Percentiles rank a stretch among this genome's conserved stretches.
These are phyloP conservation scores for Penicillium steckii DNA, from an alignment of 495 filamentous ascomycete species.

Conservation along the genomic window DNA sequence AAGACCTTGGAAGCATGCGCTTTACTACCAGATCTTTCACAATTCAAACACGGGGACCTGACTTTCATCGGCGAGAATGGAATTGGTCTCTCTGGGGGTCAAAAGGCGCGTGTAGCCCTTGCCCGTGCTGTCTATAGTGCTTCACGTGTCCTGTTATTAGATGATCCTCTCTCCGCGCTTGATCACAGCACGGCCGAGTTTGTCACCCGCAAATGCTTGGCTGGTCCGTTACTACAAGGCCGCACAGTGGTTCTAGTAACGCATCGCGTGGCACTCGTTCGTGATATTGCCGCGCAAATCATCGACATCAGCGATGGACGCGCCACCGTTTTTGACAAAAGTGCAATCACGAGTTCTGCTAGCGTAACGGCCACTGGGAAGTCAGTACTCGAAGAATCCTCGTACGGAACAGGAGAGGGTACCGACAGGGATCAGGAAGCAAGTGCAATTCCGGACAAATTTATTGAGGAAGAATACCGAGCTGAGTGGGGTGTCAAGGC, in stretches of 20 bases:
- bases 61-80: constrained; percentile 72
- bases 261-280: constrained; percentile 71
- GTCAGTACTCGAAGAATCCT: constrained; percentile 16
- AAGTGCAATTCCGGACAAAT: constrained; percentile 64
- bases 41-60: constrained; percentile 63
- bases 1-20: constrained; percentile 62
- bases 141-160: constrained; percentile 62
- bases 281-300: constrained; percentile 63
- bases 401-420: constrained; percentile 38
- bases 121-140: constrained; percentile 71
- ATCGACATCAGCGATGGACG: constrained; percentile 61
- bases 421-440: constrained; percentile 38
- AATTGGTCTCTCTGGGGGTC: constrained; percentile 68
- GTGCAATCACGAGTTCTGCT: constrained; percentile 19
- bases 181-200: constrained; percentile 74
- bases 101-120: constrained; percentile 66
- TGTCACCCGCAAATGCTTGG: constrained; percentile 67
- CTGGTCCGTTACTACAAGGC: constrained; percentile 58
- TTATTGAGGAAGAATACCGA: constrained; percentile 78
- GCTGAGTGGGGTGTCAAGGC: constrained; percentile 72
- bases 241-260: constrained; percentile 72
- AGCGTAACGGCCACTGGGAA: constrained; percentile 18
- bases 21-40: constrained; percentile 60
- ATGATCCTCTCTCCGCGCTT: constrained; percentile 68
- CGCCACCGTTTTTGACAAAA: constrained; percentile 47